Conservation (phyloP, 495 filamentous ascomycete genomes). For the Xylaria longipes region DNA sequence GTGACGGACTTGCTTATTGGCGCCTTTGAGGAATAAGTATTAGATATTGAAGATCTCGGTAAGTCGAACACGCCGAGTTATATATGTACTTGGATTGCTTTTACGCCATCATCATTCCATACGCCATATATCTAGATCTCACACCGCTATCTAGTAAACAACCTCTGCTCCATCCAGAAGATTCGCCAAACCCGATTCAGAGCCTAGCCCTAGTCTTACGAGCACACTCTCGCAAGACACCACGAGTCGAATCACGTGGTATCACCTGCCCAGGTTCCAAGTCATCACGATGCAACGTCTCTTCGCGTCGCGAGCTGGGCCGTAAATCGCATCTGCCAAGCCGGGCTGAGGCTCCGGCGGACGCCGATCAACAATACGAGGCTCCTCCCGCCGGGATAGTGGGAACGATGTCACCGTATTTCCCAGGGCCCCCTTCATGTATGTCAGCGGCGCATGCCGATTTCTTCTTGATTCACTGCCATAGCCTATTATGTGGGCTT, state of each 20-base stretch:
- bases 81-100: background rate
- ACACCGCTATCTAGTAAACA: background rate
- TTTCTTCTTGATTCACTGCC: background rate
- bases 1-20: background rate
- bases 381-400: background rate
- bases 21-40: no score
- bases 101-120: background rate
- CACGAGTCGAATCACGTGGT: background rate
- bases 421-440: background rate
- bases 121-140: background rate
- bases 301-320: background rate
- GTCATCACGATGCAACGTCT: background rate
- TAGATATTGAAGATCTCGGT: no score
- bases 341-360: background rate
- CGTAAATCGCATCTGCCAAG: constrained; percentile 1
- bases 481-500: background rate
- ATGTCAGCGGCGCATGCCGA: background rate
- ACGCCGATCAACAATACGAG: constrained; percentile 6
- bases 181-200: background rate
- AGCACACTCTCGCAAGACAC: background rate
- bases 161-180: background rate
- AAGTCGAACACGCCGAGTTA: background rate
- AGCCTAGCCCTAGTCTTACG: background rate
- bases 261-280: background rate
- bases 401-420: background rate